Conservation (phyloP, 2,329 filamentous ascomycete genomes). For the Cordyceps cicadae region DNA sequence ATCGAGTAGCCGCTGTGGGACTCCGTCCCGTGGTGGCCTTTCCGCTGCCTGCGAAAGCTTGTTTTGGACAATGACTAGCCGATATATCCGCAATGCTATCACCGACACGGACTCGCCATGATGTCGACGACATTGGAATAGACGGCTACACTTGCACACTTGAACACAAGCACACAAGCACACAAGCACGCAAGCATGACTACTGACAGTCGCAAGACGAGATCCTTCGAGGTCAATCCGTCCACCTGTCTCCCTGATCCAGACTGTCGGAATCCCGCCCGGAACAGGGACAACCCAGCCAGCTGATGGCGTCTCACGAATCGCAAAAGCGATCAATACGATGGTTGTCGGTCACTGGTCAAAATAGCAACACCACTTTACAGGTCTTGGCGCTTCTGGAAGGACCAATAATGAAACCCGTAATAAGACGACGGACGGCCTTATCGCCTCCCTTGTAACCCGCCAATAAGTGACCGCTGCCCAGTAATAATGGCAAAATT, state of each 20-base stretch:
- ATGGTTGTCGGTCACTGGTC: no score
- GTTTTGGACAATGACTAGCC: not conserved
- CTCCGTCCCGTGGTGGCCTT: slow-evolving; percentile 5
- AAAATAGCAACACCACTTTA: no score
- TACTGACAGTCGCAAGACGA: not conserved
- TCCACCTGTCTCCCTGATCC: not conserved
- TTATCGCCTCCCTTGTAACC: not conserved
- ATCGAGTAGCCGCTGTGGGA: slow-evolving; percentile 10
- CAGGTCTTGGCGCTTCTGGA: not conserved
- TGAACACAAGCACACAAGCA: no score
- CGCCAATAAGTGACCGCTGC: not conserved
- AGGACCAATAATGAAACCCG: not conserved
- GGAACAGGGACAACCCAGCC: not conserved
- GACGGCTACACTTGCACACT: no score
- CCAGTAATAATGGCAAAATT: not conserved
- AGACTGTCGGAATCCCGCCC: not conserved
- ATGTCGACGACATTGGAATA: no score
- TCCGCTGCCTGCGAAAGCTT: not conserved
- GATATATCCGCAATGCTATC: not conserved
- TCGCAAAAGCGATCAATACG: not conserved
- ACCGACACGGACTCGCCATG: no score
- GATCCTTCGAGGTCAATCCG: not conserved
- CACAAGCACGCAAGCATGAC: no score
- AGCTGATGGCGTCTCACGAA: not conserved
- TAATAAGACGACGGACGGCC: not conserved